Evolutionary conservation across 2,329 filamentous ascomycete species (phyloP).

Genomic region (Colletotrichum gigasporum): DNA sequence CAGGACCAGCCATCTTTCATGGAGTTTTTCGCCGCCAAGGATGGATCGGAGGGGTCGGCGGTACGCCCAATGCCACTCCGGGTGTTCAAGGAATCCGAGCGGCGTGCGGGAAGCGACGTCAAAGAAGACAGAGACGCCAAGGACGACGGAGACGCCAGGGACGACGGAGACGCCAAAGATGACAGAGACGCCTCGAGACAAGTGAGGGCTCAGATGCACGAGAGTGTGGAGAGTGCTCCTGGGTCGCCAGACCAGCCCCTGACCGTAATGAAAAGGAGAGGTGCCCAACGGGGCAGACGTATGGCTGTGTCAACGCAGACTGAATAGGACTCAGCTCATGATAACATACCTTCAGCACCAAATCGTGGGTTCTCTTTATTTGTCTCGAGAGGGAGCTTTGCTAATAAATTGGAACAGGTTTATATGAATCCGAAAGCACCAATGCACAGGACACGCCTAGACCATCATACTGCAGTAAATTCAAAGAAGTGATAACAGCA

Average conservation of each 20-base stretch:
- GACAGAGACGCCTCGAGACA: slow-evolving; percentile 33
- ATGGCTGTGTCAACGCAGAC: not conserved
- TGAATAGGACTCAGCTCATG: not conserved
- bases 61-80: slow-evolving; percentile 57
- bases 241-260: slow-evolving; percentile 40
- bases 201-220: slow-evolving; percentile 37
- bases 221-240: slow-evolving; percentile 37
- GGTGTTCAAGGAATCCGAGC: slow-evolving; percentile 54
- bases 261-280: slow-evolving; percentile 47
- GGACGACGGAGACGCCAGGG: slow-evolving; percentile 32
- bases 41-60: slow-evolving; percentile 7
- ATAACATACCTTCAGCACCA: not conserved
- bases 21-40: slow-evolving; percentile 42
- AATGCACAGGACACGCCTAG: not conserved
- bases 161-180: not conserved
- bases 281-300: slow-evolving; percentile 7
- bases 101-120: not conserved
- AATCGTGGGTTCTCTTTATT: not conserved
- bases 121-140: slow-evolving; percentile 30
- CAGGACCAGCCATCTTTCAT: slow-evolving; percentile 37
- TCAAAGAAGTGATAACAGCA: not conserved
- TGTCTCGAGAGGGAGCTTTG: not conserved
- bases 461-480: not conserved
- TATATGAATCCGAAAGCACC: not conserved
- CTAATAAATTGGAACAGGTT: not conserved